Conservation (phyloP, 2,329 filamentous ascomycete genomes). For the Epichloe gansuensis region DNA sequence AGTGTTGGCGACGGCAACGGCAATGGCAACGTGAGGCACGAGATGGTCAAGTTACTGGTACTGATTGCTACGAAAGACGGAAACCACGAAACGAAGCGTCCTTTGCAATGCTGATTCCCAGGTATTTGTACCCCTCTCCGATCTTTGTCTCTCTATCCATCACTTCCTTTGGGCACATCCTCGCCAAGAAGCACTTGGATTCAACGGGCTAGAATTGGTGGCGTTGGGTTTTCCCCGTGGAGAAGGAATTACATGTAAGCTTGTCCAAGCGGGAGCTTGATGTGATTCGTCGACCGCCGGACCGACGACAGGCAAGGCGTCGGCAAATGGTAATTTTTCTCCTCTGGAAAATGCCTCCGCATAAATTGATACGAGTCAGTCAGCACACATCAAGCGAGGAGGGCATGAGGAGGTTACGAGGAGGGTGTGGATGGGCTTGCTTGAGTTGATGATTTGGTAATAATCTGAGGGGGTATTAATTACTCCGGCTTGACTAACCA, state of each 20-base stretch:
- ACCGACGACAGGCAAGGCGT: slow-evolving; percentile 1
- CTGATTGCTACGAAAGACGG: neutral
- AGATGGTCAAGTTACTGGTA: neutral
- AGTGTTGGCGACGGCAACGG: neutral
- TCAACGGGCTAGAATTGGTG: neutral
- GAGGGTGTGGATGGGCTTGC: neutral
- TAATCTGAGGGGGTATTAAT: too few species aligned
- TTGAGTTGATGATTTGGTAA: too few species aligned
- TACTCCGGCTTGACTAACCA: too few species aligned
- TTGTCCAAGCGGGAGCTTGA: neutral
- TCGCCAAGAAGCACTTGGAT: neutral
- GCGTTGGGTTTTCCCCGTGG: neutral
- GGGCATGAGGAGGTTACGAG: neutral
- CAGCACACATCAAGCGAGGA: too few species aligned
- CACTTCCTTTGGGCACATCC: neutral
- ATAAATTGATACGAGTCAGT: neutral
- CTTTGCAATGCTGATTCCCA: too few species aligned
- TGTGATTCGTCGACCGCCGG: slow-evolving; percentile 6
- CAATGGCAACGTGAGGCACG: neutral
- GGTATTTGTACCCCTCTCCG: neutral
- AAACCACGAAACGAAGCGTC: neutral
- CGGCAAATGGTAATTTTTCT: neutral
- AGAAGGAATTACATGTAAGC: neutral
- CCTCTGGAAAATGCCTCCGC: neutral
- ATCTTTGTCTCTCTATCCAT: neutral